Percentiles rank a stretch among this genome's conserved stretches.
Evolutionary conservation across 1,139 yeast genomes (phyloP).

Genomic region (Pichia inconspicua): DNA sequence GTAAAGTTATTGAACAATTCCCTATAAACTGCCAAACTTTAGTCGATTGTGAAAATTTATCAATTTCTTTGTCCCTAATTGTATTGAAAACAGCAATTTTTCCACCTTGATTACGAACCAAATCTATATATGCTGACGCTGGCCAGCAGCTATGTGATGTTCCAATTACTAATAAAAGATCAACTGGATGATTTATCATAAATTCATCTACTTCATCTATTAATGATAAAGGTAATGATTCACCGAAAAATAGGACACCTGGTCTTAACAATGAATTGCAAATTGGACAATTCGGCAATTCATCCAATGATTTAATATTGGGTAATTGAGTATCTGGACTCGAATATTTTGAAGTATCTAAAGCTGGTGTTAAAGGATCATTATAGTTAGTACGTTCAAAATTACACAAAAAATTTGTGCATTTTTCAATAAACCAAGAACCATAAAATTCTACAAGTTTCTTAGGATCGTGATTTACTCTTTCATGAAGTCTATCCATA

Average conservation of each 20-base stretch:
- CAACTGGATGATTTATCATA: constrained; percentile 51
- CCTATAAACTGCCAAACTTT: constrained; percentile 68
- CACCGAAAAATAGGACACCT: constrained; percentile 93
- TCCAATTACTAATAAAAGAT: constrained; percentile 73
- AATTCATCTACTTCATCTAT: constrained; percentile 66
- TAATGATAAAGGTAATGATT: constrained; percentile 56
- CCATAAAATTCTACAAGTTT: constrained; percentile 70
- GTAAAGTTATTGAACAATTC: constrained; percentile 68
- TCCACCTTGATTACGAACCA: constrained; percentile 67
- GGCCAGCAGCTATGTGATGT: constrained; percentile 86
- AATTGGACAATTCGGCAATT: constrained; percentile 70
- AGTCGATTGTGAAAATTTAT: constrained; percentile 27
- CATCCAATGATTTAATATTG: constrained; percentile 35
- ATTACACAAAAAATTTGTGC: constrained; percentile 70
- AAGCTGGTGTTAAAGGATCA: constrained; percentile 58
- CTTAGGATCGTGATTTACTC: constrained; percentile 53
- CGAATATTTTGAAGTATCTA: constrained; percentile 26
- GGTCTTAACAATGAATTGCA: constrained; percentile 69
- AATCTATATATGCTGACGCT: constrained; percentile 81
- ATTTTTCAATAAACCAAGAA: constrained; percentile 58
- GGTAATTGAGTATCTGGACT: constrained; percentile 19
- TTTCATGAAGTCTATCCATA: constrained; percentile 64
- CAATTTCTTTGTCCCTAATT: constrained; percentile 39
- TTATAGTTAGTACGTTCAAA: constrained; percentile 47
- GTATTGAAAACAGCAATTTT: constrained; percentile 79